Evolutionary conservation across 2,329 filamentous ascomycete genomes (phyloP), one percentile per base, ranked within the genome.

Genomic region (Fusarium sp.): DNA sequence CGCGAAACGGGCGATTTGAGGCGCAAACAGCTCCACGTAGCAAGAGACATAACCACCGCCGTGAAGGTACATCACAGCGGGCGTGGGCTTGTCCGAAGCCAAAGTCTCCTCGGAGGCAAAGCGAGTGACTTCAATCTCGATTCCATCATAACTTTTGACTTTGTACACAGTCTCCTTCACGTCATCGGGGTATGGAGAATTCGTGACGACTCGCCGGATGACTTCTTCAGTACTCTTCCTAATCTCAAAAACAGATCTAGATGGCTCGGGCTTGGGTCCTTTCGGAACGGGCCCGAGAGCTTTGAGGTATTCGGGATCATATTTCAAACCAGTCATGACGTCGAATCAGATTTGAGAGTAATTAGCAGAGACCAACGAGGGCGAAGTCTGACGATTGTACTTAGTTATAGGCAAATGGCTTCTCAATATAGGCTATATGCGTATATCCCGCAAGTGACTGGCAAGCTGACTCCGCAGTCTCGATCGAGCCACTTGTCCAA

Each of bases 51-150:
- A 72, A 0, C 56, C 68, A 7, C 68, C 68, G 5, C 68, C 68
- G 4, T 71, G 68, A 4, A 71, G 45, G 23, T 72, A 71, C 19
- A 71, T 18, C 2, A 71, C 68, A 14, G 52, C 68, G 1, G 68
- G 23, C 1, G 68, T 71, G 0, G 62, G 38, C 5, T 56, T 45
- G 1, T 49, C 14, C 4, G 57, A 68, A 18, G 57, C 52, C 4
- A 71, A 11, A 2, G 19, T 49, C 16, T 67, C 44, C 5, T 68
- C 46, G 3, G 51, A 63, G 19, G 51, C 46, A 19, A 70, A 70
- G 18, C 56, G 52, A 2, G 68, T 72, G n/a, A 71, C 37, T 51
- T 63, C 23, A 19, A 72, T 56, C 19, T 63, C 68, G 3, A 35
- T n/a, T 3, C 62, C 67, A 10, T 70, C 56, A 1, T 45, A 54